A percentile compares a stretch with the other conserved stretches of the same genome.
Evolutionary conservation across 805 yeast species (phyloP).

Genomic region (Middelhovenomyces tepae): DNA sequence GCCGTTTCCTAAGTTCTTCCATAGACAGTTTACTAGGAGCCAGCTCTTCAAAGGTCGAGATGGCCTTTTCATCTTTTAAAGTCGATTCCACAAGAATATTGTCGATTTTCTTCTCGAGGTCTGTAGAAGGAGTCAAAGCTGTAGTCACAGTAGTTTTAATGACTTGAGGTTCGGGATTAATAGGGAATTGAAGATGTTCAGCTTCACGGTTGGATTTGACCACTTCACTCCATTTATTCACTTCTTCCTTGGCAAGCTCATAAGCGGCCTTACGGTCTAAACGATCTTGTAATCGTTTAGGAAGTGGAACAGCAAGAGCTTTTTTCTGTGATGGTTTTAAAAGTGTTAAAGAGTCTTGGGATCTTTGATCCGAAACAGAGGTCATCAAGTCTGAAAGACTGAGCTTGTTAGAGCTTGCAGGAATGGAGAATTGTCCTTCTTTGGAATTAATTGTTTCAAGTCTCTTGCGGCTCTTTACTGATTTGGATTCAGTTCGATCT

Average conservation of each 20-base stretch:
- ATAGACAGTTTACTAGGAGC: conserved; percentile 72
- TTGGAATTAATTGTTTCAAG: conserved; percentile 44
- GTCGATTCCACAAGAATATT: conserved; percentile 55
- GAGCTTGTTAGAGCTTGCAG: conserved; percentile 49
- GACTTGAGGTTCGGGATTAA: conserved; percentile 37
- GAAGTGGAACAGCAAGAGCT: conserved; percentile 65
- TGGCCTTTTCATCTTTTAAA: conserved; percentile 60
- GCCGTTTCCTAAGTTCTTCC: conserved; percentile 69
- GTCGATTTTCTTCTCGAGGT: conserved; percentile 59
- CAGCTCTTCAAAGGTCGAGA: conserved; percentile 79
- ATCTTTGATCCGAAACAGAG: conserved; percentile 44
- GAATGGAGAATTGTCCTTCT: conserved; percentile 65
- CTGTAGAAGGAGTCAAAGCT: conserved; percentile 39
- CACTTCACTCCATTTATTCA: conserved; percentile 79
- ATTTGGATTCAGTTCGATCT: conserved; percentile 20
- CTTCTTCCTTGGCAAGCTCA: conserved; percentile 78
- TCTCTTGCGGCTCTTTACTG: conserved; percentile 33
- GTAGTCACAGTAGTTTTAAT: conserved; percentile 49
- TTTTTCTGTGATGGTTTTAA: conserved; percentile 29
- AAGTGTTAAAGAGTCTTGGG: conserved; percentile 41
- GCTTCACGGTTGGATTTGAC: conserved; percentile 74
- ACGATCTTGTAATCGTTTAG: conserved; percentile 75
- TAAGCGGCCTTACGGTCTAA: conserved; percentile 85
- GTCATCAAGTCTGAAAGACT: conserved; percentile 64
- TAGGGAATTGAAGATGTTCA: conserved; percentile 74